Base-by-base conservation (phyloP, 2,329 filamentous ascomycete species). In the Zymoseptoria pseudotritici region DNA sequence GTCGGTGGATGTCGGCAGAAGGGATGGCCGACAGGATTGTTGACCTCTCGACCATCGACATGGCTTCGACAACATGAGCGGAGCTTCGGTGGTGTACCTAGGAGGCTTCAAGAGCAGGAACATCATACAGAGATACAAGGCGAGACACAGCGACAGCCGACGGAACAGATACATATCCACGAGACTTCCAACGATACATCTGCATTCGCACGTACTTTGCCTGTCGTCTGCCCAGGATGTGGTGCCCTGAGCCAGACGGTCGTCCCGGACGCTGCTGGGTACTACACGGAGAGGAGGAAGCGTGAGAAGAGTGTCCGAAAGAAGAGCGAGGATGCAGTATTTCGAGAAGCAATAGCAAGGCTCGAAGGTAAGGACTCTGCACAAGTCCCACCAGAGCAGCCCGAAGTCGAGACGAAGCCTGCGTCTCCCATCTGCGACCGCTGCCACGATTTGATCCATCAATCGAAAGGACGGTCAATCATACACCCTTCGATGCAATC, bases 381-480 rank as follows among this genome's bases (percentile, higher is more conserved):
- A n/a, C n/a, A 54, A 20, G 21, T 36, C 8, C 11, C 50, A 36
- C 24, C 59, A 29, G 49, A 21, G 2, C 4, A 50, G 11, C 10
- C 53, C 20, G 42, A 59, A 8, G 9, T 24, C 24, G 54, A 61
- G 36, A 22, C 50, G 19, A 52, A 49, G 6, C 36, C 52, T 54
- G 57, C 57, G 11, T 58, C 53, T 42, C 61, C 61, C 11, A 50
- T 96, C 6, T 99, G 94, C 76, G 88, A 94, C 66, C 85, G 94
- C 69, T 99, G 94, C 70, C 91, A 97, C 72, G 82, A 86, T 36
- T 80, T 99, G 24, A 74, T 88, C 21, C 86, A 97, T 73, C 87
- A 97, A 71, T 84, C 85, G 61, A 79, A 81, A 17, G 89, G 88
- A 7, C 77, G 83, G 17, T 82, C 89, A 5, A 93, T 95, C 67